Base-by-base conservation (phyloP, 768 basidiomycete genomes). In the Lentinula sp. region DNA sequence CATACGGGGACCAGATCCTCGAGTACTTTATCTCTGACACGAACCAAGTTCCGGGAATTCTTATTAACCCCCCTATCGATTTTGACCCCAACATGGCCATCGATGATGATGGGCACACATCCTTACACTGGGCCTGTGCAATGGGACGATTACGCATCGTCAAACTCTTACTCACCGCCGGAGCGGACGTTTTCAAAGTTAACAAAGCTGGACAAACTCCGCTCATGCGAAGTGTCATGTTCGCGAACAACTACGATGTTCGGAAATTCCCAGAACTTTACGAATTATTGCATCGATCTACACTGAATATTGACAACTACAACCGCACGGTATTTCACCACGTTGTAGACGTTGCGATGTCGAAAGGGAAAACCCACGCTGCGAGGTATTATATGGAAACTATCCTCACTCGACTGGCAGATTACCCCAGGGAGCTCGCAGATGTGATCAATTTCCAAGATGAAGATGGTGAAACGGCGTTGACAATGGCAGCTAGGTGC, bases 381-480 rank as follows among this genome's bases (percentile, higher is more conserved):
- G 93, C 96, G 8, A 84, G 95, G 23, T 99, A 99, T 75, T 99
- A 99, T 74, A 94, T 99, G 93, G 97, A 99, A 73, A 95, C 93
- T 0, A 87, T 98, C 43, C 81, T 99, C 58, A 80, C 78, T 45
- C 84, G 96, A 55, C 80, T 99, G 43, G 81, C 90, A 5, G 95
- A 95, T 69, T 99, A 92, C 75, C 95, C 97, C 0, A 91, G 91
- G 68, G 97, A 99, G 73, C 77, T 99, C 34, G 93, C 94, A 35
- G 97, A 99, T 68, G 93, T 99, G 51, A 94, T 99, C 74, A 99
- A 99, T 70, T 98, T 98, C 71, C 97, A 97, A 71, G 96, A 98
- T 70, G 95, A 98, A 70, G 97, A 99, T 65, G 96, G 96, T 39
- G 97, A 99, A 75, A 98, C 97, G 6, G 94, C 97, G 10, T 74